Evolutionary conservation across 306 rosid genomes (phyloP).

Genomic region (Trichosanthes cucumerina): DNA sequence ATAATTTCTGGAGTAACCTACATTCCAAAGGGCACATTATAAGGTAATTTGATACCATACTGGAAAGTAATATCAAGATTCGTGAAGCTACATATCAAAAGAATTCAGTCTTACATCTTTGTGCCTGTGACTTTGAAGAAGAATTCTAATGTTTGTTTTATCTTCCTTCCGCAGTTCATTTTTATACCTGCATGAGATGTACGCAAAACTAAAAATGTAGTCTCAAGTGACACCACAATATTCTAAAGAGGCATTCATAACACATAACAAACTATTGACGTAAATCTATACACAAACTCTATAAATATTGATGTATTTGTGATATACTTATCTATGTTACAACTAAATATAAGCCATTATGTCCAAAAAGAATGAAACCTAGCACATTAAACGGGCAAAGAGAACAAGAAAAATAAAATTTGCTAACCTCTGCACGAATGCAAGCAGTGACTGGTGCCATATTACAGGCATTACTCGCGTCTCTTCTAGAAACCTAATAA

Average conservation of each 20-base stretch:
- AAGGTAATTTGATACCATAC: neutral
- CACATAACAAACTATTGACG: neutral
- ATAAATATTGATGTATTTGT: neutral
- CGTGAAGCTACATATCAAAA: neutral
- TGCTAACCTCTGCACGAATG: conserved; percentile 78
- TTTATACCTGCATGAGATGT: conserved; percentile 62
- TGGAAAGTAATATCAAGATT: neutral
- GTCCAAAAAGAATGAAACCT: neutral
- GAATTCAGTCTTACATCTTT: conserved; percentile 44
- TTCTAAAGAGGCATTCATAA: neutral
- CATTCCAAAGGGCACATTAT: conserved; percentile 10
- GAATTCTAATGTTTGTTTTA: conserved; percentile 51
- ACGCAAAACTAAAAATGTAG: neutral
- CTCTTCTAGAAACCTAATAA: conserved; percentile 63
- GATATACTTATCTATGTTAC: neutral
- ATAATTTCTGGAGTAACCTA: conserved; percentile 89
- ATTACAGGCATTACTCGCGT: conserved; percentile 80
- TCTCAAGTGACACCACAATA: neutral
- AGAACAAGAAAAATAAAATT: neutral
- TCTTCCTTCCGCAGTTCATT: conserved; percentile 69
- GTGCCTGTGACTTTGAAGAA: conserved; percentile 66
- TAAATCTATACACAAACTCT: neutral
- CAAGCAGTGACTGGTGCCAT: conserved; percentile 96
- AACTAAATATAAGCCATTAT: neutral
- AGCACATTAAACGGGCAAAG: neutral